Percentiles rank a stretch among this genome's conserved stretches.
These are phyloP conservation scores for Yarrowia sp. DNA, from an alignment of 805 yeast species.

Conservation along the genomic window DNA sequence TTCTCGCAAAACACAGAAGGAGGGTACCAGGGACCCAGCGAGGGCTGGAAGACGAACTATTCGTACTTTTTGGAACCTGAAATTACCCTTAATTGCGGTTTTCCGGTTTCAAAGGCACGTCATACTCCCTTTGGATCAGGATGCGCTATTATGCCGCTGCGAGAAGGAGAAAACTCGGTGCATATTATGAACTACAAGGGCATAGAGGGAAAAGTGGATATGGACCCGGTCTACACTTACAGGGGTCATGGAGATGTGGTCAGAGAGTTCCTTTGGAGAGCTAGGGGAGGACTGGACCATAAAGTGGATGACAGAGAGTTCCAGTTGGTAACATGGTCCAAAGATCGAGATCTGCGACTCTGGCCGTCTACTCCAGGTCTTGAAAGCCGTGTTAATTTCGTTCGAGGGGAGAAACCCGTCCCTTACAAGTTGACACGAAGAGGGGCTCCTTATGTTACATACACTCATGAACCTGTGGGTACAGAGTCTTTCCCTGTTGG, in stretches of 20 bases:
- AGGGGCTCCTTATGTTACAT: slow-evolving; percentile 57
- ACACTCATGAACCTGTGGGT: slow-evolving; percentile 59
- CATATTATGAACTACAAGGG: slow-evolving; percentile 59
- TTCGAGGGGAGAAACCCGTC: slow-evolving; percentile 50
- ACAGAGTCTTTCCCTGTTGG: slow-evolving; percentile 15
- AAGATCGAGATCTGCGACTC: slow-evolving; percentile 80
- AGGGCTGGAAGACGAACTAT: slow-evolving; percentile 23
- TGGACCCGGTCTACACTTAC: slow-evolving; percentile 66
- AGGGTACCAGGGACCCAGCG: slow-evolving; percentile 38
- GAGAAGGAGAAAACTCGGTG: slow-evolving; percentile 79
- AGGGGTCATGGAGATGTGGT: slow-evolving; percentile 86
- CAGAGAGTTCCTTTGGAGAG: slow-evolving; percentile 88
- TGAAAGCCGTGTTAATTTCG: slow-evolving; percentile 56
- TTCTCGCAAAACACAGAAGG: slow-evolving; percentile 46
- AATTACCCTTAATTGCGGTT: slow-evolving; percentile 70
- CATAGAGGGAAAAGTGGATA: slow-evolving; percentile 49
- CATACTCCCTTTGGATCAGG: slow-evolving; percentile 88
- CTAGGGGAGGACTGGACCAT: slow-evolving; percentile 57
- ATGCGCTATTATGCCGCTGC: slow-evolving; percentile 86
- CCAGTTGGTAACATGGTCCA: slow-evolving; percentile 93
- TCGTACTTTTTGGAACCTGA: slow-evolving; percentile 52
- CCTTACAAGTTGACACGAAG: slow-evolving; percentile 53
- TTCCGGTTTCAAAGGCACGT: slow-evolving; percentile 89
- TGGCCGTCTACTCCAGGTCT: slow-evolving; percentile 71
- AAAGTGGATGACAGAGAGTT: slow-evolving; percentile 75